A percentile compares a stretch with the other conserved stretches of the same genome.
phyloP scores from a whole-genome alignment of 192 early-diverging fungal genomes.

The Gonapodya sp. region DNA sequence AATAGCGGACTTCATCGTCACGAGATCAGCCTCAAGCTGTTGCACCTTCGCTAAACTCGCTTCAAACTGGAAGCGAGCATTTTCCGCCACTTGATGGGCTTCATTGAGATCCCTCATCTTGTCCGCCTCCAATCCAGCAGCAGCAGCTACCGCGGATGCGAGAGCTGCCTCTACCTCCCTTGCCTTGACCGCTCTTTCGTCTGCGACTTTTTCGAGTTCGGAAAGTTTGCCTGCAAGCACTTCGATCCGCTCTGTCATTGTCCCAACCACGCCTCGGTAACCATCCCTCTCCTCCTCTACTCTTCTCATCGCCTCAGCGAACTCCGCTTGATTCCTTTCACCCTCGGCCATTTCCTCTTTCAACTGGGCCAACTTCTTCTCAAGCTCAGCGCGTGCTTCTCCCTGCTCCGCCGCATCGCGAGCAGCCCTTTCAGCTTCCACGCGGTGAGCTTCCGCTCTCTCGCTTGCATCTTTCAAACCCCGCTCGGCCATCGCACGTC shows the following conservation, averaged over 20 bases:
- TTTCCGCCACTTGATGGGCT: not conserved
- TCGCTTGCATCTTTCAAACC: constrained; percentile 1
- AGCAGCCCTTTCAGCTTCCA: not conserved
- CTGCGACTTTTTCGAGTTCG: not conserved
- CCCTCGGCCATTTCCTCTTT: not conserved
- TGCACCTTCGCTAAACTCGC: not conserved
- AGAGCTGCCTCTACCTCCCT: not conserved
- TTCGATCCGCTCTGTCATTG: not conserved
- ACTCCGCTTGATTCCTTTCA: not conserved
- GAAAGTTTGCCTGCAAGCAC: not conserved
- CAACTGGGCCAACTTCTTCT: not conserved
- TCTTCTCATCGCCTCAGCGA: not conserved
- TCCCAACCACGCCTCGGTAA: not conserved
- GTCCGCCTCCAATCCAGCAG: not conserved
- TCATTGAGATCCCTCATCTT: not conserved
- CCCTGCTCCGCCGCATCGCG: not conserved
- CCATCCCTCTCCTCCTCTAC: not conserved
- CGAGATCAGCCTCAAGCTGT: not conserved
- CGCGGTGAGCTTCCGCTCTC: not conserved
- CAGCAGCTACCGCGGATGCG: not conserved
- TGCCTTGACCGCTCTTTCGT: not conserved
- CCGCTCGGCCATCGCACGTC: not conserved
- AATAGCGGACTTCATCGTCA: not conserved
- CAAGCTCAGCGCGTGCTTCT: not conserved
- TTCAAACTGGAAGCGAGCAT: not conserved